Base-by-base conservation (phyloP, 2,329 filamentous ascomycete species). In the Metarhizium anisopliae region DNA sequence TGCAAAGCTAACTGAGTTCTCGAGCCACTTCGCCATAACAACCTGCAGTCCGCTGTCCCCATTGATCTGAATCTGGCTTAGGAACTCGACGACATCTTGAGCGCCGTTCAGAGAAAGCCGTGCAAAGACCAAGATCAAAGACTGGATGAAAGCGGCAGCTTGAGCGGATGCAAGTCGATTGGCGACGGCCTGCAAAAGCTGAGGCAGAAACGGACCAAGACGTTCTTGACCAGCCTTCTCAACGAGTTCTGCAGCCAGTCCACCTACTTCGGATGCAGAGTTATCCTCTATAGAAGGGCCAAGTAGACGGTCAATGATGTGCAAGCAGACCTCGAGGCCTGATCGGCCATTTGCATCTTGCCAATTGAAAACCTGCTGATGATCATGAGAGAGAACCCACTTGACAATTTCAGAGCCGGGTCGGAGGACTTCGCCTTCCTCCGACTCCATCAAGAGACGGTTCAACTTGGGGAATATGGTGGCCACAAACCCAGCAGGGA, bases 1-100 rank as follows among this genome's bases (percentile, higher is more conserved):
- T n/a, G 91, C 91, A 72, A 99, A 99, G 70, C 88, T 95, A 70
- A 95, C 83, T 4, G 91, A 96, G 71, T 97, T 96, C 74, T 97
- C 94, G 1, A 99, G 78, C 94, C 94, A 99, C 73, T 97, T 96
- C 72, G 85, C 81, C 61, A 97, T 75, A 3, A 99, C 94, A 29
- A 96, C 85, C 60, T 92, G 84, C 7, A 99, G 75, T n/a, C 92
- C 94, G 65, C 81, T 95, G 66, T 88, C 79, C 18, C 85, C 86
- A 51, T 84, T 83, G 61, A 97, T 88, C 62, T 90, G 82, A 59
- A 96, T 86, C 65, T 90, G 86, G 58, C 87, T 87, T 36, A 99
- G 78, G 74, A 99, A 99, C 55, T 94, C 86, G 14, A 97, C 87
- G 2, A 99, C 92, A 64, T 97, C 94, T 29, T 84, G 83, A 10